These are phyloP conservation scores for Zymoseptoria ardabiliae DNA, from an alignment of 2,329 filamentous ascomycete genomes.

Conservation along the genomic window DNA sequence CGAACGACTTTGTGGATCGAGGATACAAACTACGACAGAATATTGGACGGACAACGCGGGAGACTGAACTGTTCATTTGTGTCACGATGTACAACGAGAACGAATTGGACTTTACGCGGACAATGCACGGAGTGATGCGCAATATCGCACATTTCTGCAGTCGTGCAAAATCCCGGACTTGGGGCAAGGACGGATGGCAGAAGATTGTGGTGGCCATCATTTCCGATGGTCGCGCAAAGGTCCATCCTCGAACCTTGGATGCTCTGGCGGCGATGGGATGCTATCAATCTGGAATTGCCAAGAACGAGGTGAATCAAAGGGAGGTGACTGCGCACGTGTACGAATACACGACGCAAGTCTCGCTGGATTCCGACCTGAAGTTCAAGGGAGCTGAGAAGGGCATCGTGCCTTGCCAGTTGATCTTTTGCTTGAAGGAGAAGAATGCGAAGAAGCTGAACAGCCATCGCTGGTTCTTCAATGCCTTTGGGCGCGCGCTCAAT, in stretches of 20 bases:
- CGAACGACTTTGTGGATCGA: slow-evolving; percentile 80
- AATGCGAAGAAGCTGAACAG: slow-evolving; percentile 98
- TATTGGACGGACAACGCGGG: slow-evolving; percentile 72
- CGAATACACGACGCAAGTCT: slow-evolving; percentile 98
- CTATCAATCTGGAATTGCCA: slow-evolving; percentile 96
- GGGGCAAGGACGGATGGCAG: slow-evolving; percentile 96
- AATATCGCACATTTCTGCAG: slow-evolving; percentile 97
- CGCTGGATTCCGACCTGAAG: slow-evolving; percentile 87
- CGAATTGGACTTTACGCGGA: slow-evolving; percentile 91
- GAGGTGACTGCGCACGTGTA: slow-evolving; percentile 96
- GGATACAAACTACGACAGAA: slow-evolving; percentile 92
- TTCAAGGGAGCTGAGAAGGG: slow-evolving; percentile 99
- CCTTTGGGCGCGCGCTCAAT: slow-evolving; percentile 83
- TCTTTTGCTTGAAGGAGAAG: slow-evolving; percentile 97
- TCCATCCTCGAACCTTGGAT: slow-evolving; percentile 88
- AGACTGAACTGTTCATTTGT: slow-evolving; percentile 94
- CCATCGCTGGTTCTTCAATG: slow-evolving; percentile 99
- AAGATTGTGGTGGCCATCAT: slow-evolving; percentile 98
- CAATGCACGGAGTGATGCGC: slow-evolving; percentile 98
- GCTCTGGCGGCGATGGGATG: slow-evolving; percentile 94
- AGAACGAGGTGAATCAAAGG: slow-evolving; percentile 94
- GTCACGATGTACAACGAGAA: slow-evolving; percentile 99
- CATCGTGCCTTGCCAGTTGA: slow-evolving; percentile 95
- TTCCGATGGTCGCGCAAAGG: slow-evolving; percentile 85
- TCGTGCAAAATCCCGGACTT: slow-evolving; percentile 82